Evolutionary conservation across 371 early-diverging fungal species (phyloP), one percentile per base, ranked within the genome.

Genomic region (Umbelopsis sp.): DNA sequence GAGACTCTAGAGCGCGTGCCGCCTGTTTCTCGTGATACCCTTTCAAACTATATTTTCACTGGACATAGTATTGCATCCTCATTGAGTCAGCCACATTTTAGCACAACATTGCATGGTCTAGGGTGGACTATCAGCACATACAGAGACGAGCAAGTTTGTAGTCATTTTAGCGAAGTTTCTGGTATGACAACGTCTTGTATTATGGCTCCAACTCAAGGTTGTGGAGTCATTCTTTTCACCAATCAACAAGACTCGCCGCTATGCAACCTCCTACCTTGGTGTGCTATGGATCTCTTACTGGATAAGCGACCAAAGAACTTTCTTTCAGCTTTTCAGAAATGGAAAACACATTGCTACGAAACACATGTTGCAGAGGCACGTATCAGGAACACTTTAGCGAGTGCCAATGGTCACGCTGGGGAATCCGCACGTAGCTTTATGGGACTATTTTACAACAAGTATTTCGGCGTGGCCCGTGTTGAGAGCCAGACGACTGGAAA

Each of bases 281-380:
- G 16, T 48, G 48, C 48, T 20, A 20, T 48, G 48, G 48, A 48
- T 48, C 48, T 48, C n/a, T 48, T 48, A 16, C 48, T 48, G 48
- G 20, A 48, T 48, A 20, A 48, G 16, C 16, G 48, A 16, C 48
- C 48, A 16, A 18, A 16, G 3, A 6, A 48, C 7, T 20, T 8
- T 6, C 20, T 8, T 10, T 6, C 48, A 16, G 20, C 48, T 7
- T 18, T 48, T 48, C 8, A 48, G 20, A 48, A 16, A 3, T 48
- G 16, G 48, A 16, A 16, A 16, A 16, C 18, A 76, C 71, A 79
- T 29, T 48, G 76, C 14, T 76, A 74, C 11, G 72, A 72, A 35
- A 66, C 67, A 37, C 65, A 74, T 44, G 73, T 74, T 1, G 73
- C 63, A 14, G 76, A 76, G 37, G 72, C 76, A 5, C 76, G 79